Percentiles rank a stretch among this genome's conserved stretches.
Conservation (phyloP, 2,329 filamentous ascomycete species). For the Phoma sp. region DNA sequence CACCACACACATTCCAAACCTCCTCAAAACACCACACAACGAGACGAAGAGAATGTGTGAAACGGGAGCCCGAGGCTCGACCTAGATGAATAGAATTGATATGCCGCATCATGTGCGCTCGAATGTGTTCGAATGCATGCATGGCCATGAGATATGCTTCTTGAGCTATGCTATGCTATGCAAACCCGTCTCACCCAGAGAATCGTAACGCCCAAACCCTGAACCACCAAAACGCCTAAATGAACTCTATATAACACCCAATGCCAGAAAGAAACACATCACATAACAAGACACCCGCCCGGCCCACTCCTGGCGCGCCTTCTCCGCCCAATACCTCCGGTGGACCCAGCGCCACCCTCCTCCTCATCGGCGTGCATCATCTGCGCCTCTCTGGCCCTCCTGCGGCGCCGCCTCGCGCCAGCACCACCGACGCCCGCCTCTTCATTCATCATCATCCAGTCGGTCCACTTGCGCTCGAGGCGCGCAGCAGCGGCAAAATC, state of each 20-base stretch:
- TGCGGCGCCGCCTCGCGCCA: conserved; percentile 71
- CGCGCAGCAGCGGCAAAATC: conserved; percentile 75
- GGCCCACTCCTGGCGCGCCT: conserved; percentile 56
- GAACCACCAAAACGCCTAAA: background rate
- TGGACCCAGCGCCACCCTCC: conserved; percentile 58
- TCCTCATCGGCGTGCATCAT: conserved; percentile 82
- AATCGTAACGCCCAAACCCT: too few species aligned
- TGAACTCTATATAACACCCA: conserved; percentile 5
- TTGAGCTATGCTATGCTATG: too few species aligned
- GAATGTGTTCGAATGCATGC: too few species aligned
- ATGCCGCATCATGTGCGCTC: too few species aligned
- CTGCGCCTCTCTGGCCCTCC: conserved; percentile 82
- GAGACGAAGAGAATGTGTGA: too few species aligned
- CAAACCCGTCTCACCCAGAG: too few species aligned
- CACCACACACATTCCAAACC: too few species aligned
- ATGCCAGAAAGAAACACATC: too few species aligned
- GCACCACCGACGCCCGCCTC: conserved; percentile 74
- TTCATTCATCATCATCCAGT: conserved; percentile 91
- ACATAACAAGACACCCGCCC: conserved; percentile 57
- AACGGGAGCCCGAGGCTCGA: too few species aligned
- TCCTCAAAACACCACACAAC: too few species aligned
- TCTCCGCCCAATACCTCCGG: conserved; percentile 51
- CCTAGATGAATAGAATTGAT: too few species aligned
- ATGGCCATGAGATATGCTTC: too few species aligned
- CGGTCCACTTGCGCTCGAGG: conserved; percentile 90